Evolutionary conservation across 2,329 filamentous ascomycete genomes (phyloP), one percentile per base, ranked within the genome.

Genomic region (Colletotrichum musae): DNA sequence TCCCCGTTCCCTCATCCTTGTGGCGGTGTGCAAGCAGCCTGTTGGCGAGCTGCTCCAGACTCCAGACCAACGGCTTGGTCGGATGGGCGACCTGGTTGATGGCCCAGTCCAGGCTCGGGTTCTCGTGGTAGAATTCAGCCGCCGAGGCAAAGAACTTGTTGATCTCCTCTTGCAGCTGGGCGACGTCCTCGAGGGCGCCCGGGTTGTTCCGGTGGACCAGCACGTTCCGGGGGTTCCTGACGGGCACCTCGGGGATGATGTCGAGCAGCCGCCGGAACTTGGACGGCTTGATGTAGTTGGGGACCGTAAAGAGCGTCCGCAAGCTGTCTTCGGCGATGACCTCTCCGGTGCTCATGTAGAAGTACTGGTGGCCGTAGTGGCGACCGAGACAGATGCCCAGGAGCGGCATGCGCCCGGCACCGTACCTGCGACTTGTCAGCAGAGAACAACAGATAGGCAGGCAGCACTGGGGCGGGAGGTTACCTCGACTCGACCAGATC

Each of bases 381-480:
- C 79, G 82, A 15, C 87, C 87, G 7, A 90, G 78, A 71, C 85
- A 88, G 52, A 90, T 75, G 13, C 83, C 88, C 52, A 90, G 79
- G 16, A 87, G 71, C 5, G 85, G 83, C 21, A 84, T 77, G 28
- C 85, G 79, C 12, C 82, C 83, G n/a, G 79, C 76, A 9, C 77
- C 72, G 36, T 76, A 76, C 43, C 79, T 81, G 63, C 21, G n/a
- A 24, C 13, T 6, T 47, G 61, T 69, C 12, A 72, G 70, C 26
- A 21, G 9, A 12, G 18, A 5, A 21, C n/a, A 32, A 10, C 26
- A 18, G n/a, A 47, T 18, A 18, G 43, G 4, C 47, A 18, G 21
- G 6, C 21, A 12, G 7, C 6, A 12, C n/a, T 7, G 21, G 5
- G 45, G 16, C 9, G n/a, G 24, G 3, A 47, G 21, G 4, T 58